Evolutionary conservation across 1,284 basidiomycete genomes (phyloP).

Genomic region (Afroboletus lepidellus): DNA sequence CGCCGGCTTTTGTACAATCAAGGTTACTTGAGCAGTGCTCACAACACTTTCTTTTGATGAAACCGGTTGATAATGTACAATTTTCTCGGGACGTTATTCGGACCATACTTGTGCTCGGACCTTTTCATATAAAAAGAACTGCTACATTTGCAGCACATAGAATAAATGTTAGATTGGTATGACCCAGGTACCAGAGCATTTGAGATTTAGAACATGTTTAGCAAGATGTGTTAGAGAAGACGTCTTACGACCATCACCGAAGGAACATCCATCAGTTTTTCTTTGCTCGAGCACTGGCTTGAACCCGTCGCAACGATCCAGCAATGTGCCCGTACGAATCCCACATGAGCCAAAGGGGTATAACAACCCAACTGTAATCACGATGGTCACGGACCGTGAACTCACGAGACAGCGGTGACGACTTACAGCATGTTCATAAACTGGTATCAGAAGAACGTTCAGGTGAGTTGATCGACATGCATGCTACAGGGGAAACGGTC

Average conservation of each 20-base stretch:
- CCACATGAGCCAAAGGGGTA: conserved; percentile 72
- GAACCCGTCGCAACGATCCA: conserved; percentile 48
- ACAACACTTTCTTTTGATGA: conserved; percentile 4
- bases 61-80: conserved; percentile 2
- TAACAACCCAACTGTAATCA: conserved; percentile 65
- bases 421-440: conserved; percentile 78
- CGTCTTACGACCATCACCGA: neutral
- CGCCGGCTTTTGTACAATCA: neutral
- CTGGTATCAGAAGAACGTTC: conserved; percentile 35
- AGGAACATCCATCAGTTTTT: conserved; percentile 26
- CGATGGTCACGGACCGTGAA: conserved; percentile 14
- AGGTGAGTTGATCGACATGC: conserved; percentile 3
- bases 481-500: conserved; percentile 19
- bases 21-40: conserved; percentile 4
- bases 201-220: neutral
- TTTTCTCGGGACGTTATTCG: conserved; percentile 11
- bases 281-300: conserved; percentile 40
- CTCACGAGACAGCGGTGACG: neutral
- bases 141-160: neutral
- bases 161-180: neutral
- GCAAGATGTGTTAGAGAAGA: no score
- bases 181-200: neutral
- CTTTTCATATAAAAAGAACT: neutral
- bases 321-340: conserved; percentile 74
- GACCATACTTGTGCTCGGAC: conserved; percentile 11